These are phyloP conservation scores for Dothideomycetes sp. DNA, from an alignment of 2,329 filamentous ascomycete genomes.

Conservation along the genomic window DNA sequence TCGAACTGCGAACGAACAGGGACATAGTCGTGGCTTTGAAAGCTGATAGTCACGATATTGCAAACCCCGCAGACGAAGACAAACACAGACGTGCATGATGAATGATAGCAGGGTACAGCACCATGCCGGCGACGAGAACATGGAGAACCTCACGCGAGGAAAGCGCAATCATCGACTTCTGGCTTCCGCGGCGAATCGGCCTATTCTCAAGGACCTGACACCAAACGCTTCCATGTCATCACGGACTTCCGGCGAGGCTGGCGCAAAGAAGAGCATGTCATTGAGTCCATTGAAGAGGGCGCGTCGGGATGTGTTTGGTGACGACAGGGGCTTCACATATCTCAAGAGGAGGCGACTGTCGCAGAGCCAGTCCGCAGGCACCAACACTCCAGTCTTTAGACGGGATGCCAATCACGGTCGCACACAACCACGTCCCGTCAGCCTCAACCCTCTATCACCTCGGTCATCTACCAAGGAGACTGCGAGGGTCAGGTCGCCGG, in stretches of 20 bases:
- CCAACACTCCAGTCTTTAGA: neutral
- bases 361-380: slow-evolving; percentile 1
- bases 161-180: neutral
- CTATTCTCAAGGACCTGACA: neutral
- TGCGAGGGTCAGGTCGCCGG: slow-evolving; percentile 13
- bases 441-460: neutral
- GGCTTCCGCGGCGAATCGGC: neutral
- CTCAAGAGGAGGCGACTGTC: slow-evolving; percentile 19
- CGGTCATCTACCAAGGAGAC: slow-evolving; percentile 1
- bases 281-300: neutral
- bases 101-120: neutral
- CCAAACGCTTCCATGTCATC: neutral
- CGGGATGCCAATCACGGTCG: neutral
- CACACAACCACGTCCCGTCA: slow-evolving; percentile 2
- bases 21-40: too few relatives aligned
- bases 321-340: slow-evolving; percentile 21
- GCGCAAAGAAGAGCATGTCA: neutral
- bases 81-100: neutral
- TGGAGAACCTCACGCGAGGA: neutral
- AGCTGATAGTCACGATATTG: neutral
- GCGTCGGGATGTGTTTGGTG: slow-evolving; percentile 14
- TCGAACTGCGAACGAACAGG: too few relatives aligned
- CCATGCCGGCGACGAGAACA: neutral
- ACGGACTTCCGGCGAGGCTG: neutral
- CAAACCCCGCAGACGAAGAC: too few relatives aligned